Percentiles rank a stretch among this genome's conserved stretches.
phyloP scores from a whole-genome alignment of 2,329 filamentous ascomycete genomes.

The Aspergillus luchuensis region DNA sequence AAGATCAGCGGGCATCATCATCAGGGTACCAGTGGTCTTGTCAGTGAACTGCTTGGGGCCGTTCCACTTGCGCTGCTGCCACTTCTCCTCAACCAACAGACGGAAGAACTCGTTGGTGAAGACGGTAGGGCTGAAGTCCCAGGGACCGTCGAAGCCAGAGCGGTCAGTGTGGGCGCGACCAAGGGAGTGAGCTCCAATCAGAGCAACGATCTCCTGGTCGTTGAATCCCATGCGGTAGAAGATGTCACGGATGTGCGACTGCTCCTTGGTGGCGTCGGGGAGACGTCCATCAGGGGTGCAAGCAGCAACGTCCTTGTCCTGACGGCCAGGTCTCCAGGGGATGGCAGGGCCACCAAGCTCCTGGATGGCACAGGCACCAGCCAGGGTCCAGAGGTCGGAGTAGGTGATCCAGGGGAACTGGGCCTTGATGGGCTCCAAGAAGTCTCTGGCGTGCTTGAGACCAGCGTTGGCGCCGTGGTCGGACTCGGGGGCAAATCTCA shows the following conservation, averaged over 20 bases:
- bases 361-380: conserved; percentile 81
- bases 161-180: conserved; percentile 89
- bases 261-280: conserved; percentile 76
- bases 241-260: conserved; percentile 83
- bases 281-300: conserved; percentile 94
- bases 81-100: conserved; percentile 87
- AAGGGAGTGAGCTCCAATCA: conserved; percentile 81
- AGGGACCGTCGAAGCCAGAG: conserved; percentile 83
- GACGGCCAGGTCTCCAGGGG: conserved; percentile 84
- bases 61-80: conserved; percentile 87
- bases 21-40: conserved; percentile 79
- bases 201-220: conserved; percentile 92
- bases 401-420: conserved; percentile 95
- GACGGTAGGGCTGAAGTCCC: conserved; percentile 88
- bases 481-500: conserved; percentile 88
- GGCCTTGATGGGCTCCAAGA: conserved; percentile 86
- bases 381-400: conserved; percentile 95
- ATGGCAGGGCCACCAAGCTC: conserved; percentile 90
- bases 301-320: conserved; percentile 74
- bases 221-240: conserved; percentile 98
- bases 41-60: conserved; percentile 91
- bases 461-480: conserved; percentile 94
- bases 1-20: conserved; percentile 97
- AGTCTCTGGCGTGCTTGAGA: conserved; percentile 81
- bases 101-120: conserved; percentile 95